Conservation (phyloP, 306 rosid species). For the Citrullus mucosospermus region DNA sequence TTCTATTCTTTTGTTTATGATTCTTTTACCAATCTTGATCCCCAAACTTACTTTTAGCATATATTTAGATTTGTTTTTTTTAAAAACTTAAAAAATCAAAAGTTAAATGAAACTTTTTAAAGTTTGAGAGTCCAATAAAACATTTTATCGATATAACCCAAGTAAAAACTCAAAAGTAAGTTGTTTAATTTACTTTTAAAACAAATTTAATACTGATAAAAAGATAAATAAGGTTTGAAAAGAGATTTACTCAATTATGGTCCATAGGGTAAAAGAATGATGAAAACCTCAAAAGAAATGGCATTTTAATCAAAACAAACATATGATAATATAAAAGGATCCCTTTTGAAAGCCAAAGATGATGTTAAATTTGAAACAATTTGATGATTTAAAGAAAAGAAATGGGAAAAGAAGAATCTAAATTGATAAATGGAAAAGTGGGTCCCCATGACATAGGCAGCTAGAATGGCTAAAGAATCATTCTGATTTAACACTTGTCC, state of each 20-base stretch:
- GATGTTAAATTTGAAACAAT: background rate
- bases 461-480: background rate
- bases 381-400: background rate
- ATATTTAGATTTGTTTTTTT: too few species aligned
- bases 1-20: too few species aligned
- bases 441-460: background rate
- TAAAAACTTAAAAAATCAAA: too few species aligned
- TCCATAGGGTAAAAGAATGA: background rate
- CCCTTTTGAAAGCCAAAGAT: background rate
- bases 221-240: background rate
- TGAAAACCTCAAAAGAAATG: background rate
- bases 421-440: background rate
- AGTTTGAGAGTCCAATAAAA: too few species aligned
- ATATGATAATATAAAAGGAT: background rate
- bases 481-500: background rate
- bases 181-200: background rate
- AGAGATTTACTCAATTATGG: background rate
- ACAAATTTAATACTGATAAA: background rate
- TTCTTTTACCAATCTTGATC: too few species aligned
- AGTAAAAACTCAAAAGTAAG: background rate
- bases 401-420: slow-evolving; percentile 4
- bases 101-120: too few species aligned
- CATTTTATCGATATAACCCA: too few species aligned
- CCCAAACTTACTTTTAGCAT: too few species aligned
- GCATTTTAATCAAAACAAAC: background rate